A percentile compares a stretch with the other conserved stretches of the same genome.
phyloP scores from a whole-genome alignment of 257 asterid species.

The Ilex asprella region DNA sequence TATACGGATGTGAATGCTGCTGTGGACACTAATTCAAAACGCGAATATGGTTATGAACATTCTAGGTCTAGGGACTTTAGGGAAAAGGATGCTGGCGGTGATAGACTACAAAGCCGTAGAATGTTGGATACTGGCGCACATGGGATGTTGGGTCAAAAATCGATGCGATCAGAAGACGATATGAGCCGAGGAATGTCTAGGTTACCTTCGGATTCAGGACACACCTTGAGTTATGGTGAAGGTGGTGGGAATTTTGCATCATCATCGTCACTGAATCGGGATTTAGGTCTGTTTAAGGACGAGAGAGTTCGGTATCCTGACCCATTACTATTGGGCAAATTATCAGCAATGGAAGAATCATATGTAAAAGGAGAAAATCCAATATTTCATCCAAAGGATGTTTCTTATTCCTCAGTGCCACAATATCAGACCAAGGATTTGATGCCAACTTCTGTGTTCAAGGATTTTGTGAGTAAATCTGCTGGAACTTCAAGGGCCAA shows the following conservation, averaged over 20 bases:
- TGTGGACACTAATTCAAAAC: conserved; percentile 2
- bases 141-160: conserved; percentile 3
- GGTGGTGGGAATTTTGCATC: conserved; percentile 8
- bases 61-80: background rate
- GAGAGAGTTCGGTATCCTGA: conserved; percentile 14
- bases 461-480: conserved; percentile 10
- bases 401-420: conserved; percentile 7
- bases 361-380: conserved; percentile 15
- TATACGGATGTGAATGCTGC: conserved; percentile 2
- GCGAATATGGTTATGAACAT: conserved; percentile 9
- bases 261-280: background rate
- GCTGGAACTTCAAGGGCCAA: conserved; percentile 16
- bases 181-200: conserved; percentile 2
- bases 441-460: conserved; percentile 5
- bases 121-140: background rate
- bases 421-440: conserved; percentile 10
- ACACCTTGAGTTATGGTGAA: conserved; percentile 11
- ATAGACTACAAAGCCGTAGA: background rate
- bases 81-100: background rate
- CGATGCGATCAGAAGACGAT: conserved; percentile 5
- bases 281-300: conserved; percentile 1
- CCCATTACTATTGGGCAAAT: conserved; percentile 12
- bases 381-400: conserved; percentile 5
- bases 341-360: conserved; percentile 10
- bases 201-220: conserved; percentile 4